A percentile compares a stretch with the other conserved stretches of the same genome.
Evolutionary conservation across 202 grass and related monocot genomes (phyloP).

Genomic region (Dendrocalamus latiflorus): DNA sequence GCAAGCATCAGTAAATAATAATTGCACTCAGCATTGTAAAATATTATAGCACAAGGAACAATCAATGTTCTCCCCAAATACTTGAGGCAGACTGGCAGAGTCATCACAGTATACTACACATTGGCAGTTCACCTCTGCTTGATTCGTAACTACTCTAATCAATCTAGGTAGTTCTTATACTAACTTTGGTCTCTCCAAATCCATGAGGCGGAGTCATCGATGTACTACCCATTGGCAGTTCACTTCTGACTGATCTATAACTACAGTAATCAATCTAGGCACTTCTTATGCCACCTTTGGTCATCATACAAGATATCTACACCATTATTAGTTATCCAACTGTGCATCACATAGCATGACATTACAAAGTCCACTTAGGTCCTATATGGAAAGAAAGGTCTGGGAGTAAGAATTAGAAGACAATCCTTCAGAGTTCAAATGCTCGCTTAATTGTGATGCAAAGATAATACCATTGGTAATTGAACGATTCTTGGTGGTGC

Average conservation of each 20-base stretch:
- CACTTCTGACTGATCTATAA: slow-evolving; percentile 1
- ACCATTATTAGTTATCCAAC: neutral
- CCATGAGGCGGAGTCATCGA: neutral
- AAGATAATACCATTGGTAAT: neutral
- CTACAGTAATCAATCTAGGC: neutral
- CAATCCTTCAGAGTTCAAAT: neutral
- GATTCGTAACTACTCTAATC: neutral
- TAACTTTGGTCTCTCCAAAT: neutral
- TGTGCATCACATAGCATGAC: neutral
- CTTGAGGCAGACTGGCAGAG: neutral
- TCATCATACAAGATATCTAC: neutral
- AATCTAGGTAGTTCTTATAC: neutral
- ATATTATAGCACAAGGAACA: slow-evolving; percentile 5
- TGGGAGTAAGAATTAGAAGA: neutral
- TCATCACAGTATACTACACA: neutral
- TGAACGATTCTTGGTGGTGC: neutral
- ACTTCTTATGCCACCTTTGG: neutral
- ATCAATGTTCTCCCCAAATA: neutral
- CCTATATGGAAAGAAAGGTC: neutral
- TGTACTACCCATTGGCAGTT: neutral
- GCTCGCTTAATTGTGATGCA: neutral
- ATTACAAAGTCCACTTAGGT: neutral
- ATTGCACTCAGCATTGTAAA: neutral
- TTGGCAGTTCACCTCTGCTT: neutral
- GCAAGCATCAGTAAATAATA: slow-evolving; percentile 1